Evolutionary conservation across 2,329 filamentous ascomycete species (phyloP).

Genomic region (Apiospora pterosperma): DNA sequence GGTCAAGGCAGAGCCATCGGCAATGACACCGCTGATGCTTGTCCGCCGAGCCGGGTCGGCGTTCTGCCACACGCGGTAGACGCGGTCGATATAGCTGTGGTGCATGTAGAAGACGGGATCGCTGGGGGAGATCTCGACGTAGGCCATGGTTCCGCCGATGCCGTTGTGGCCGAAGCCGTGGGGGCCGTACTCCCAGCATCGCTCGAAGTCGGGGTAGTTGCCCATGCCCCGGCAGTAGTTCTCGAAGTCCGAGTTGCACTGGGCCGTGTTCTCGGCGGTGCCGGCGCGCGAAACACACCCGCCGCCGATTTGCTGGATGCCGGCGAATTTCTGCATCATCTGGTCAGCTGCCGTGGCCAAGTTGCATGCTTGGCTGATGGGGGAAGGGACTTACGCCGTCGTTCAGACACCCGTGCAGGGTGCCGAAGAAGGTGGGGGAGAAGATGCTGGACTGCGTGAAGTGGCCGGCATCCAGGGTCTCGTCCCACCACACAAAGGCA

Average conservation of each 20-base stretch:
- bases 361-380: neutral
- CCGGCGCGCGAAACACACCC: slow-evolving; percentile 27
- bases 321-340: slow-evolving; percentile 23
- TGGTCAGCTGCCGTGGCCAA: slow-evolving; percentile 18
- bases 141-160: slow-evolving; percentile 26
- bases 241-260: slow-evolving; percentile 17
- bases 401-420: slow-evolving; percentile 22
- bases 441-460: slow-evolving; percentile 26
- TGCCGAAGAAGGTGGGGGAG: slow-evolving; percentile 26
- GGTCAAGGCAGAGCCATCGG: slow-evolving; percentile 4
- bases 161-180: slow-evolving; percentile 31
- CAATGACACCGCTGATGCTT: slow-evolving; percentile 14
- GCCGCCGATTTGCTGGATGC: slow-evolving; percentile 14
- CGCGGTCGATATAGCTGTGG: slow-evolving; percentile 4
- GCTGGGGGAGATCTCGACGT: slow-evolving; percentile 24
- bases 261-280: slow-evolving; percentile 21
- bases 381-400: slow-evolving; percentile 17
- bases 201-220: slow-evolving; percentile 7
- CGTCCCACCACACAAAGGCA: slow-evolving; percentile 32
- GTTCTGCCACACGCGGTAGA: slow-evolving; percentile 14
- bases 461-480: slow-evolving; percentile 29
- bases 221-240: slow-evolving; percentile 11
- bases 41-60: slow-evolving; percentile 22
- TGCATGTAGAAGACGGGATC: slow-evolving; percentile 25
- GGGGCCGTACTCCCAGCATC: slow-evolving; percentile 18